Conservation (phyloP, 164 flowering plant genomes). For the Houttuynia cordata region DNA sequence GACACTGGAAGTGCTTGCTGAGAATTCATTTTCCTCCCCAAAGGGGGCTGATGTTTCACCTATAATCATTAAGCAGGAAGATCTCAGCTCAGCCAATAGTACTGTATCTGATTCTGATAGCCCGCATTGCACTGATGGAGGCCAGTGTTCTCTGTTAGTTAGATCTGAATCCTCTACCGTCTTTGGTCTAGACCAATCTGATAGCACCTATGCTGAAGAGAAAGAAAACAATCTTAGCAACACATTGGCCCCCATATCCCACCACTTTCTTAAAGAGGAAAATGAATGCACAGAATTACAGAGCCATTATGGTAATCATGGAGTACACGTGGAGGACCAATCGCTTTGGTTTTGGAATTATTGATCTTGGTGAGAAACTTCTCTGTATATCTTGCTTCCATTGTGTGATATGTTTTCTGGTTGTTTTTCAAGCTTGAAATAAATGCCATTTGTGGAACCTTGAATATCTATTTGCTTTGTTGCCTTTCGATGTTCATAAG, state of each 20-base stretch:
- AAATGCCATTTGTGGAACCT: no score
- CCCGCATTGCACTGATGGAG: conserved; percentile 39
- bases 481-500: no score
- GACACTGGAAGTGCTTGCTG: conserved; percentile 13
- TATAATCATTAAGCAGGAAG: conserved; percentile 31
- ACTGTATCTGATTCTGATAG: conserved; percentile 53
- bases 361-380: conserved; percentile 1
- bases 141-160: conserved; percentile 27
- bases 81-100: conserved; percentile 43
- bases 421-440: no score
- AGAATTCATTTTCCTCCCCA: conserved; percentile 17
- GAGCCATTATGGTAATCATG: conserved; percentile 36
- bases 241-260: conserved; percentile 19
- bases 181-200: conserved; percentile 37
- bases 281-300: conserved; percentile 18
- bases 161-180: conserved; percentile 39
- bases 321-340: conserved; percentile 45
- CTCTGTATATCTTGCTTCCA: no score
- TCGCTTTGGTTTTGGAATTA: conserved; percentile 54
- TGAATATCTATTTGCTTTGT: no score
- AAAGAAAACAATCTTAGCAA: conserved; percentile 42
- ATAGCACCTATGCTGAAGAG: conserved; percentile 24
- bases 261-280: conserved; percentile 41
- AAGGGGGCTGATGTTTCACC: conserved; percentile 21
- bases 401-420: no score